phyloP scores from a whole-genome alignment of 495 filamentous ascomycete species.

The Aspergillus biplanus region DNA sequence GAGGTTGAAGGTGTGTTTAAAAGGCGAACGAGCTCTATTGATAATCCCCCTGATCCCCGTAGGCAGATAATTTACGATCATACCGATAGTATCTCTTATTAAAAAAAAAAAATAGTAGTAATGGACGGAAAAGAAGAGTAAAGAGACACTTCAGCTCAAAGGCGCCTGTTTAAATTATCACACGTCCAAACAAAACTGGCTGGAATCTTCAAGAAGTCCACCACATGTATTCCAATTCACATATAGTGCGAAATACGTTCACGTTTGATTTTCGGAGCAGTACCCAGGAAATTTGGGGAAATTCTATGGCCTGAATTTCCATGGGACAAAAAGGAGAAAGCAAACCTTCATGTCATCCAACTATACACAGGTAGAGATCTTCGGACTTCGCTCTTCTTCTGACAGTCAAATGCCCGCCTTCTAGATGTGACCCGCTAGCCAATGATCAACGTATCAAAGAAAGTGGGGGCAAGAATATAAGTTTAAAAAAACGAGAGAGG shows the following conservation, averaged over 20 bases:
- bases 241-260: too few relatives aligned
- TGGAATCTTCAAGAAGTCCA: not conserved
- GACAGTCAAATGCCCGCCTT: conserved; percentile 13
- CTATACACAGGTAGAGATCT: conserved; percentile 13
- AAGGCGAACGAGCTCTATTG: too few relatives aligned
- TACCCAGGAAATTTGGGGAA: not conserved
- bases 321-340: not conserved
- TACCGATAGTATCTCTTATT: too few relatives aligned
- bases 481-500: conserved; percentile 11
- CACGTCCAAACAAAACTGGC: not conserved
- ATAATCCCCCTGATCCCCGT: too few relatives aligned
- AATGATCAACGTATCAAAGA: conserved; percentile 6
- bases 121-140: too few relatives aligned
- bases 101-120: too few relatives aligned
- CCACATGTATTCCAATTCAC: too few relatives aligned
- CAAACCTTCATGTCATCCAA: conserved; percentile 5
- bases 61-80: too few relatives aligned
- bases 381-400: conserved; percentile 1
- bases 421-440: conserved; percentile 11
- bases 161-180: not conserved
- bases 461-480: conserved; percentile 12
- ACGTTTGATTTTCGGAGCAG: too few relatives aligned
- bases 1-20: too few relatives aligned
- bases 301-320: not conserved
- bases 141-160: too few relatives aligned